Conservation (phyloP, 139 green algal species). For the Pseudopediastrum boryanum region DNA sequence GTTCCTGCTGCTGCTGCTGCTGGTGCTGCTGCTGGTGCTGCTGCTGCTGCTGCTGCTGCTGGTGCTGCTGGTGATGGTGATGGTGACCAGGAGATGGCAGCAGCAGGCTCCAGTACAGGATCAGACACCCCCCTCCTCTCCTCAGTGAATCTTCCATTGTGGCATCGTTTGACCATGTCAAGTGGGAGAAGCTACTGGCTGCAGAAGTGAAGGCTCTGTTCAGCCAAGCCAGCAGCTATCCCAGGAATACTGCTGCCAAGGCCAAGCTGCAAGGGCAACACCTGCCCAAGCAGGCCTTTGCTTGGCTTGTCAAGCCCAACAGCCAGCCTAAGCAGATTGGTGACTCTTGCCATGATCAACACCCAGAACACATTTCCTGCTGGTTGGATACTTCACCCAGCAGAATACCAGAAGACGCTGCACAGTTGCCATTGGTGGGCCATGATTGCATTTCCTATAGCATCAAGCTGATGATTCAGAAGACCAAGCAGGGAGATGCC, state of each 20-base stretch:
- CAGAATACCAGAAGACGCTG: too few species aligned
- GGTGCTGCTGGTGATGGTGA: neutral
- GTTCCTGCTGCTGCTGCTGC: constrained; percentile 6
- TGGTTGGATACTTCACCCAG: too few species aligned
- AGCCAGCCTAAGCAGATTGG: too few species aligned
- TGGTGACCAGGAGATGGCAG: neutral
- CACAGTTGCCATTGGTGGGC: too few species aligned
- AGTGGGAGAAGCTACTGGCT: neutral
- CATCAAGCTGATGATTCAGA: too few species aligned
- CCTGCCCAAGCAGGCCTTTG: too few species aligned
- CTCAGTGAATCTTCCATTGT: neutral
- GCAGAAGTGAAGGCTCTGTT: neutral
- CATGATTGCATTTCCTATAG: too few species aligned
- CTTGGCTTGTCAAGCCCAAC: too few species aligned
- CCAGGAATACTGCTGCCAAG: constrained; percentile 6
- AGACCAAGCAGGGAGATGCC: too few species aligned
- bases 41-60: constrained; percentile 7
- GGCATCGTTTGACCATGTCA: neutral
- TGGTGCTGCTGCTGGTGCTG: neutral
- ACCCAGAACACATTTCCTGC: too few species aligned
- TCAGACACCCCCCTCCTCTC: neutral
- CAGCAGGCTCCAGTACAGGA: neutral
- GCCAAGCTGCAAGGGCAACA: too few species aligned
- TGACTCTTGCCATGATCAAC: too few species aligned
- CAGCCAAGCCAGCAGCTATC: neutral